Base-by-base conservation (phyloP, 306 rosid genomes). In the Pueraria montana region DNA sequence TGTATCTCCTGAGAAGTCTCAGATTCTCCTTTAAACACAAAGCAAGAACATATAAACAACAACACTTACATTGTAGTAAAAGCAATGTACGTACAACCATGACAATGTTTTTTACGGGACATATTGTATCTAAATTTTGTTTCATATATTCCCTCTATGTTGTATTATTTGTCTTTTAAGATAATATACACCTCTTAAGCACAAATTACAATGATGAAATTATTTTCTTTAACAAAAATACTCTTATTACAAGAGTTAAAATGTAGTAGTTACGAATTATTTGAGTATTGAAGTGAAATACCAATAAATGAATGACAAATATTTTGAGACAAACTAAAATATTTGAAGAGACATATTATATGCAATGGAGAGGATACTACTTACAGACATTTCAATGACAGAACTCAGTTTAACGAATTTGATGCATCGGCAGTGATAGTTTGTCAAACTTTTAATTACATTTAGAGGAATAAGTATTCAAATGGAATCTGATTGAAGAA, bases 21-120 rank as follows among this genome's bases (percentile, higher is more conserved):
- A 20, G 77, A 68, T 55, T 80, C 98, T 74, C n/a, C n/a, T 95
- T 84, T 8, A 69, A 81, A 62, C 72, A 76, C 46, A 58, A 79
- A 53, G 40, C 76, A 91, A 72, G 42, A 85, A 48, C 79, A 69
- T 61, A 77, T 43, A 77, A 81, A 53, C 42, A 34, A 55, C 38
- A 72, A 24, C 42, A 76, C 53, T 70, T 59, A 27, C 24, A 38
- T 46, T 23, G 56, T 2, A 63, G 5, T 23, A 40, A 74, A 45
- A 32, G 5, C 32, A 53, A 67, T 46, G n/a, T n/a, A n/a, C n/a
- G n/a, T n/a, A n/a, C n/a, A n/a, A n/a, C n/a, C n/a, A n/a, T n/a
- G n/a, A n/a, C n/a, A n/a, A n/a, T n/a, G n/a, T 1, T 8, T 20
- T 65, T 16, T 23, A 46, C n/a, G 9, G 6, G 11, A 59, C 21